Evolutionary conservation across 352 stramenopile genomes (phyloP).

Genomic region (Phytophthora foliorum): DNA sequence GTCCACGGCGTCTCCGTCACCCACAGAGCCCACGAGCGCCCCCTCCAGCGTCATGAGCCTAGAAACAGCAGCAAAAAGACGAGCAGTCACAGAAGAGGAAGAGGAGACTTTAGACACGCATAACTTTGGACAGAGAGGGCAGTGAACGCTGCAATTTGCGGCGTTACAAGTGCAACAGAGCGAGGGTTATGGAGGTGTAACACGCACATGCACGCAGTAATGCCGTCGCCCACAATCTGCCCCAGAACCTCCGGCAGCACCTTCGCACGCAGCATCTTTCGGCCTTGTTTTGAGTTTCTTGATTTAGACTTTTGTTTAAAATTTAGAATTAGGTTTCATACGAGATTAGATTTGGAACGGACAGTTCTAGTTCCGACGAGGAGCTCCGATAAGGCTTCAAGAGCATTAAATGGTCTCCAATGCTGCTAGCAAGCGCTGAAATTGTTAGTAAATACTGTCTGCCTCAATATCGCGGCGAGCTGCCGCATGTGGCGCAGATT

Average conservation of each 20-base stretch:
- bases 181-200: neutral
- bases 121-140: constrained; percentile 15
- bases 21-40: constrained; percentile 83
- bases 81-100: neutral
- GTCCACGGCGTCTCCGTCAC: constrained; percentile 64
- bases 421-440: constrained; percentile 13
- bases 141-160: constrained; percentile 6
- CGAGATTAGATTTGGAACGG: neutral
- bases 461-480: neutral
- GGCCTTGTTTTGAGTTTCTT: constrained; percentile 1
- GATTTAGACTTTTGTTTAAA: neutral
- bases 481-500: constrained; percentile 17
- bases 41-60: constrained; percentile 89
- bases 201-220: constrained; percentile 81
- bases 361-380: neutral
- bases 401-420: neutral
- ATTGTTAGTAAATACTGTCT: constrained; percentile 9
- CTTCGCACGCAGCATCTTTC: constrained; percentile 80
- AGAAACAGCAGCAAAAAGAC: constrained; percentile 4
- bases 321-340: too few relatives aligned
- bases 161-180: neutral
- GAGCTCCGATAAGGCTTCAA: too few relatives aligned
- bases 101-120: neutral
- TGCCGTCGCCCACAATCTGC: constrained; percentile 82
- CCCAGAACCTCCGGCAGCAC: constrained; percentile 81